These are phyloP conservation scores for Pseudonectria buxi DNA, from an alignment of 2,329 filamentous ascomycete genomes.

Conservation along the genomic window DNA sequence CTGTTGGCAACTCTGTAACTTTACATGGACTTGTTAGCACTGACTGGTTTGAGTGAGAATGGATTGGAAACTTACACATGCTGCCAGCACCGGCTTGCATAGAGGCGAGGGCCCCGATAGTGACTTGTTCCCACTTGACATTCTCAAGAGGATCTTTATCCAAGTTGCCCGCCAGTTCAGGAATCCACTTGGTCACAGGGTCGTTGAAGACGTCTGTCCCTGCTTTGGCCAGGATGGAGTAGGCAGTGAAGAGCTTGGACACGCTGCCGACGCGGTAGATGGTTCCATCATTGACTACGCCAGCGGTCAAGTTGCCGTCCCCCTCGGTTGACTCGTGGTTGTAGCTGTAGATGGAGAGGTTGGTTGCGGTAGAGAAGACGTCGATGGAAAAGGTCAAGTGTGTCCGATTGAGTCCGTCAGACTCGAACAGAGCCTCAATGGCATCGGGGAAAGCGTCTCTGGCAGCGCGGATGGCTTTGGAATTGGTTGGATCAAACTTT, in stretches of 20 bases:
- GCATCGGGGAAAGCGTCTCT: slow-evolving; percentile 7
- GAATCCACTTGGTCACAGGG: slow-evolving; percentile 17
- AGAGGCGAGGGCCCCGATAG: slow-evolving; percentile 14
- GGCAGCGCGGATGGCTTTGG: slow-evolving; percentile 4
- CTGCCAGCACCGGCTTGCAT: no score
- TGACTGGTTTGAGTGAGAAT: no score
- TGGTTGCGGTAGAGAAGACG: slow-evolving; percentile 20
- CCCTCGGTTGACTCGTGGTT: slow-evolving; percentile 10
- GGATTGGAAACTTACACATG: no score
- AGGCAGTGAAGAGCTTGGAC: slow-evolving; percentile 18
- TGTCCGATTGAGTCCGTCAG: slow-evolving; percentile 7
- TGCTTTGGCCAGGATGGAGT: slow-evolving; percentile 11
- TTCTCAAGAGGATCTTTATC: background rate
- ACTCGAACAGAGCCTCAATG: slow-evolving; percentile 7
- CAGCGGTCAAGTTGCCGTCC: slow-evolving; percentile 9
- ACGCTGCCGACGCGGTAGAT: slow-evolving; percentile 20
- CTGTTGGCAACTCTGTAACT: no score
- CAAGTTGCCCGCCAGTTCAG: slow-evolving; percentile 11
- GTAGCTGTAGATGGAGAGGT: slow-evolving; percentile 18
- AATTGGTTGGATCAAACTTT: slow-evolving; percentile 13
- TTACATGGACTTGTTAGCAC: no score
- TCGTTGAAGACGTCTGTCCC: slow-evolving; percentile 11
- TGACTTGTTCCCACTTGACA: slow-evolving; percentile 13
- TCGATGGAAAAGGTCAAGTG: slow-evolving; percentile 16
- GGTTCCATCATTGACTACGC: slow-evolving; percentile 13